Base-by-base conservation (phyloP, 2,329 filamentous ascomycete genomes). In the Monilinia polystroma region DNA sequence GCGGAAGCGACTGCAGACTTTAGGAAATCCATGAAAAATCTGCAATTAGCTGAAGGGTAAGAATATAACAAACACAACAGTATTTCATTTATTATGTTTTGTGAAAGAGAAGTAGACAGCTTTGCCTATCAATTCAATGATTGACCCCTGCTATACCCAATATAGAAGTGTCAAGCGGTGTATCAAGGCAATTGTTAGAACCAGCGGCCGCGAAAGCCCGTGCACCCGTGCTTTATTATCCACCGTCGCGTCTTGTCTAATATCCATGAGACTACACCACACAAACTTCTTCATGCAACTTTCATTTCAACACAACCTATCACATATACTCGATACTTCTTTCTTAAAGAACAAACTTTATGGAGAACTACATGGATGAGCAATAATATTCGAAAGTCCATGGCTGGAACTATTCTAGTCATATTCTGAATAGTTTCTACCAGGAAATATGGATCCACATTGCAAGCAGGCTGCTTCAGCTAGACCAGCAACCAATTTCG, bases 1-100 rank as follows among this genome's bases (percentile, higher is more conserved):
- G 93, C 94, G 69, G 95, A 98, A 56, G 93, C 94, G 77, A 98
- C 93, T 63, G 95, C 95, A 69, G 93, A 98, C 81, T 98, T 98
- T 76, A 99, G 86, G 76, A 98, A 98, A 78, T 99, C 93, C 95
- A 99, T 99, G 72, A 72, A 23, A 45, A 58, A 52, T 23, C 41
- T 18, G 47, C n/a, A 57, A 64, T 43, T 32, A 57, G n/a, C 54
- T 16, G 32, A 38, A 60, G 14, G 41, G 52, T 49, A 56, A 43
- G 29, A 51, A 60, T 51, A 53, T 16, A 57, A 64, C 38, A 6
- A 26, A 11, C 49, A 57, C 11, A 6, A 43, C 11, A 16, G 32
- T 53, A 54, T 55, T 60, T 60, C 45, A 12, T 41, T 14, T 59
- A 23, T 55, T 35, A 35, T 49, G n/a, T 43, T 57, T 56, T n/a